Conservation (phyloP, 352 stramenopile genomes). For the Thalassiosira mediterranea region DNA sequence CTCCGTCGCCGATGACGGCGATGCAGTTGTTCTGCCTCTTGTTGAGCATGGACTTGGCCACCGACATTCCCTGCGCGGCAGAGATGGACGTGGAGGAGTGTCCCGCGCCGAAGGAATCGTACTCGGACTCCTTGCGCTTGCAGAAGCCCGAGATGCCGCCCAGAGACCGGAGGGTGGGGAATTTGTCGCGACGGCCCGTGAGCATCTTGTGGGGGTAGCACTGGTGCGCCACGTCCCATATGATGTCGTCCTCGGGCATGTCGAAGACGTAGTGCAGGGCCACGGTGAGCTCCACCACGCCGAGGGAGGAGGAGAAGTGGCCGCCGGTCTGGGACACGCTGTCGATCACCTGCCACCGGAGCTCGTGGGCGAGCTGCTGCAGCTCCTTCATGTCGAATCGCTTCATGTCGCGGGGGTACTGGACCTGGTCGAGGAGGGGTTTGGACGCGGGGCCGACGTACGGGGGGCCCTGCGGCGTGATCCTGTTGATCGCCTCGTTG, state of each 20-base stretch:
- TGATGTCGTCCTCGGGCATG: conserved; percentile 89
- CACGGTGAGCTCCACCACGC: conserved; percentile 88
- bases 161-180: conserved; percentile 83
- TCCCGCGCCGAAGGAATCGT: conserved; percentile 88
- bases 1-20: conserved; percentile 89
- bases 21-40: conserved; percentile 89
- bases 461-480: no score
- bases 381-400: conserved; percentile 85
- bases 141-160: conserved; percentile 87
- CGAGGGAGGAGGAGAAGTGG: conserved; percentile 87
- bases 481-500: conserved; percentile 16
- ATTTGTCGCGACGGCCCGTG: conserved; percentile 83
- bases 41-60: conserved; percentile 84
- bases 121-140: conserved; percentile 87
- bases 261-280: conserved; percentile 90
- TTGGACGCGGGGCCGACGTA: conserved; percentile 72
- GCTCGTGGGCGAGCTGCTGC: conserved; percentile 88
- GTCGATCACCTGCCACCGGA: conserved; percentile 88
- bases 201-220: conserved; percentile 91
- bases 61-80: conserved; percentile 87
- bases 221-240: conserved; percentile 89
- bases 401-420: conserved; percentile 86
- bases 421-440: conserved; percentile 78
- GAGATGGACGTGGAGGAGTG: conserved; percentile 88
- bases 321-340: conserved; percentile 88